phyloP scores from a whole-genome alignment of 192 early-diverging fungal genomes.

The Irineochytrium annulatum region DNA sequence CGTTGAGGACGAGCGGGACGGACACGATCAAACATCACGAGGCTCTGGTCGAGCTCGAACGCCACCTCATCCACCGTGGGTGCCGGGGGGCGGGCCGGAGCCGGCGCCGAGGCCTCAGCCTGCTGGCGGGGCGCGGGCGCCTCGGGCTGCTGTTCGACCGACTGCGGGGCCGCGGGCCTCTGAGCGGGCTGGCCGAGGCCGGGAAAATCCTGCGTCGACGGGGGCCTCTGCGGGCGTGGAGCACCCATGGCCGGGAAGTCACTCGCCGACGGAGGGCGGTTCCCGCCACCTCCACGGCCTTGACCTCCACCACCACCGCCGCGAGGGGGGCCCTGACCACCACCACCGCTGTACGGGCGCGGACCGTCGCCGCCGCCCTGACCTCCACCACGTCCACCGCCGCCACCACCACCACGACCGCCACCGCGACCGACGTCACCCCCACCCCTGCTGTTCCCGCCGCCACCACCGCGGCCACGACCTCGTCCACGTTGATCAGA shows the following conservation, averaged over 20 bases:
- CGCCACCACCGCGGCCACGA: neutral
- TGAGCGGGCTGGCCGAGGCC: neutral
- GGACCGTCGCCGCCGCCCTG: neutral
- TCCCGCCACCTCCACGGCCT: too few species aligned
- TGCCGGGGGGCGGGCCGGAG: neutral
- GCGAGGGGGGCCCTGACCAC: neutral
- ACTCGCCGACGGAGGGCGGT: neutral
- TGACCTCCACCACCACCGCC: neutral
- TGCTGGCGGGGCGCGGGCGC: too few species aligned
- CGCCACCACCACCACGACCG: neutral
- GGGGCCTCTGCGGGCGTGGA: too few species aligned
- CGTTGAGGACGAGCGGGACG: conserved; percentile 2
- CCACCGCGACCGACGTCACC: neutral
- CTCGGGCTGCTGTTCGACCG: too few species aligned
- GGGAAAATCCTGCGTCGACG: neutral
- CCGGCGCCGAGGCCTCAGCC: neutral
- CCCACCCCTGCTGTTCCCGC: neutral
- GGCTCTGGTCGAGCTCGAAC: conserved; percentile 8
- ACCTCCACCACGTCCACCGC: neutral
- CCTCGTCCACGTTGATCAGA: neutral
- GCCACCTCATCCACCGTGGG: neutral
- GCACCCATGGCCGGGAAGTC: neutral
- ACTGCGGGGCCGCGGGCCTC: too few species aligned
- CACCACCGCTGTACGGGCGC: neutral
- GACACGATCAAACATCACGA: conserved; percentile 11